Conservation (phyloP, 139 green algal genomes). For the Micromonas commoda region DNA sequence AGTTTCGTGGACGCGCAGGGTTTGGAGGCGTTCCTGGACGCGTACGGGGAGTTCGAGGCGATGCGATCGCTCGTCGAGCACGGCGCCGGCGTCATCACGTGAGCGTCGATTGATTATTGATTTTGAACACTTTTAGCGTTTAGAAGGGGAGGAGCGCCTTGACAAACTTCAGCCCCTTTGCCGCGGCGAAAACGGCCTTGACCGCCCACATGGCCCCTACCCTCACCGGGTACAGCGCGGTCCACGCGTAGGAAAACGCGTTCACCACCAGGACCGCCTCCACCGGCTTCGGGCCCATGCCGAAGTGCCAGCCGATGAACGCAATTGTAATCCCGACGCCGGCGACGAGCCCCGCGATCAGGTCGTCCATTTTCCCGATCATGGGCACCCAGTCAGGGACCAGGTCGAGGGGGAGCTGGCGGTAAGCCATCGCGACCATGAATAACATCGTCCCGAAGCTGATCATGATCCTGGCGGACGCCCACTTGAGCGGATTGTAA, state of each 20-base stretch:
- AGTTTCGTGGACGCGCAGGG: not conserved
- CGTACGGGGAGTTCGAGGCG: not conserved
- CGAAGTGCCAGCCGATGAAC: not conserved
- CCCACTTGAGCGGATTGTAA: not conserved
- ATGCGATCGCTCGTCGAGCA: not conserved
- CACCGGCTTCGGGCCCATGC: not conserved
- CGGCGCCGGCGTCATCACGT: not conserved
- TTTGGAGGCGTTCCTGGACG: not conserved
- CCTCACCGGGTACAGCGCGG: too few species aligned
- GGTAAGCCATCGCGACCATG: not conserved
- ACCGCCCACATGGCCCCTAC: too few species aligned
- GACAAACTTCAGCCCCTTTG: too few species aligned
- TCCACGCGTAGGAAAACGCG: too few species aligned
- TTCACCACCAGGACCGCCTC: not conserved
- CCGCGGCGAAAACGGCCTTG: too few species aligned
- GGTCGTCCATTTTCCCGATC: not conserved
- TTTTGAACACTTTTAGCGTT: too few species aligned
- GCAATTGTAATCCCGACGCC: not conserved
- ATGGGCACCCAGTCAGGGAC: not conserved
- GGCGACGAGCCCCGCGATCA: not conserved
- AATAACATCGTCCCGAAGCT: not conserved
- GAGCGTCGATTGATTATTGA: too few species aligned
- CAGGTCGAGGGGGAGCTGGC: not conserved
- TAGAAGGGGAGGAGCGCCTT: too few species aligned
- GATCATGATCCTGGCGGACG: not conserved